Base-by-base conservation (phyloP, 1,284 basidiomycete species). In the Apiotrichum sp. region DNA sequence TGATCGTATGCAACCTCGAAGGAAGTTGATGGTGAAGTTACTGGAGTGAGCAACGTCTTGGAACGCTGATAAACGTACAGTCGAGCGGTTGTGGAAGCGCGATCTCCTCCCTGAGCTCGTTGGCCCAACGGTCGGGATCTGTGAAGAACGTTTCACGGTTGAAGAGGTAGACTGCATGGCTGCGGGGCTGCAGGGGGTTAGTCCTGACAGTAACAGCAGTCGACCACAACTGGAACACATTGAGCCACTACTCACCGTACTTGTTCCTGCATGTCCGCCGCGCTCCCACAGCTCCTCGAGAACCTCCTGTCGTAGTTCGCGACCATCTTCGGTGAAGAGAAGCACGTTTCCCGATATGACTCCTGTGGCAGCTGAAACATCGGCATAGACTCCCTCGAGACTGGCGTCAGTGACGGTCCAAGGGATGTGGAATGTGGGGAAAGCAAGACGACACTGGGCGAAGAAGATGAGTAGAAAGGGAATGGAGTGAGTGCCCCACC, bases 81-180 rank as follows among this genome's bases (percentile, higher is more conserved):
- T 70, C 65, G 13, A 73, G 38, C 13, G 62, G 64, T 9, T 68
- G 70, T 1, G 71, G 73, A 8, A 71, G 57, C 33, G 65, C 55
- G 0, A 73, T 52, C 10, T 69, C 69, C 52, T 75, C 73, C 47
- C 68, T 60, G 35, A 68, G 62, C 43, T 68, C 62, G 6, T 48
- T 55, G 1, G 68, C 70, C 67, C 68, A 71, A 33, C 62, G 56
- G 36, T 73, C 71, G 1, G 71, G 62, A 11, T 73, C 71, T 29
- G 63, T 62, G 59, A 66, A 75, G 63, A 75, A 75, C 1, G 70
- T 72, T 52, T 71, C 71, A 43, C 71, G 55, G 45, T 75, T 71
- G 65, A 67, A 75, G 35, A 72, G 56, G 49, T 71, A 73, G 31
- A 73, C 49, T 1, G 57, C 57, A 38, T 61, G 50, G 11, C 54